phyloP scores from a whole-genome alignment of 2,329 filamentous ascomycete species.

The Dryadomyces quercivorus region DNA sequence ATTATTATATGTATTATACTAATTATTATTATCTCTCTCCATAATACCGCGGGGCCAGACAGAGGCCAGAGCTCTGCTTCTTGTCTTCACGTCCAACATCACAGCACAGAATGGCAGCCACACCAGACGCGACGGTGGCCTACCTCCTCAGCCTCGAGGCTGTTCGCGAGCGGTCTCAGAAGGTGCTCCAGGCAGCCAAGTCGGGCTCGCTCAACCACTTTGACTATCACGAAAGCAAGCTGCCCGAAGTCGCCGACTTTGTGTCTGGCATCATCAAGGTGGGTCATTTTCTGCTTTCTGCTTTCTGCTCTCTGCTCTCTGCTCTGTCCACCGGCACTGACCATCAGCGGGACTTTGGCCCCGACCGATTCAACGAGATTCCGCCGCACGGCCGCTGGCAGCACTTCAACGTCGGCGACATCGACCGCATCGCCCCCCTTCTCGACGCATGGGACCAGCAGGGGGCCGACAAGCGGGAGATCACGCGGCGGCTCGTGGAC shows the following conservation, averaged over 20 bases:
- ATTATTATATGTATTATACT: too few species aligned
- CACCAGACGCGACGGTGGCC: background rate
- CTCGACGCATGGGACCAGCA: conserved; percentile 24
- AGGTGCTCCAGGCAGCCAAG: conserved; percentile 2
- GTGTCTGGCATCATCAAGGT: conserved; percentile 4
- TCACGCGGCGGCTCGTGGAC: conserved; percentile 43
- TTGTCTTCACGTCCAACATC: background rate
- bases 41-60: background rate
- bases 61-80: too few species aligned
- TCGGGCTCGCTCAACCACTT: conserved; percentile 5
- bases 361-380: conserved; percentile 31
- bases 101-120: background rate
- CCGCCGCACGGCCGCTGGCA: conserved; percentile 49
- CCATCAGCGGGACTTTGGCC: conserved; percentile 35
- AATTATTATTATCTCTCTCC: too few species aligned
- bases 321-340: too few species aligned
- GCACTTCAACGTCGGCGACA: conserved; percentile 46
- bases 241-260: conserved; percentile 3
- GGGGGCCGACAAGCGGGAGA: conserved; percentile 29
- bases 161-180: background rate
- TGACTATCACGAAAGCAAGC: conserved; percentile 2
- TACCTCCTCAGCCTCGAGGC: conserved; percentile 7
- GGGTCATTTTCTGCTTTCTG: background rate
- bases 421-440: conserved; percentile 33
- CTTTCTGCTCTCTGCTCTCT: too few species aligned